Evolutionary conservation across 495 filamentous ascomycete species (phyloP), one percentile per base, ranked within the genome.

Genomic region (Hypoxylon fragiforme): DNA sequence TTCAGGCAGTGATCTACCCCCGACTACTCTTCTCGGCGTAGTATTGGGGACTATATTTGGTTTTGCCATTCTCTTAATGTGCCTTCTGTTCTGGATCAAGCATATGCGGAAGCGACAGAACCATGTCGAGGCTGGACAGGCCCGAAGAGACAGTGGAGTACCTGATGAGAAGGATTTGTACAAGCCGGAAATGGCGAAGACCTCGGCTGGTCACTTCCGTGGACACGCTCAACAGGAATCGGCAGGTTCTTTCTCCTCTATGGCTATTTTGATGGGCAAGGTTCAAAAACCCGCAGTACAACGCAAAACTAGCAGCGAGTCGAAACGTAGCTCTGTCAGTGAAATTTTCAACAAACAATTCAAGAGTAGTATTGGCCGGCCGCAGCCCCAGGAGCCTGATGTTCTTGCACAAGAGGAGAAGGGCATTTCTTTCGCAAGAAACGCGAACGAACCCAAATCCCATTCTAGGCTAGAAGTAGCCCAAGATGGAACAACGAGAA

Each of bases 31-130:
- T 24, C 79, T 98, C 1, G 91, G 88, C 39, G 87, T 86, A 31
- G 86, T 87, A 1, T 78, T 98, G 0, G 91, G 92, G 3, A 82
- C 84, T 12, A 80, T 96, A 16, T 78, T 90, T 45, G 91, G 87
- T 1, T 68, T 87, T 39, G 85, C 82, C 12, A 68, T 86, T 1
- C 66, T 97, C 7, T 70, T 97, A n/a, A 73, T 86, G 8, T 47
- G 85, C 7, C 55, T 89, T 3, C 77, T 96, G 12, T 72, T 91
- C 39, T 74, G 87, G 20, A 70, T 98, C 8, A 80, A 83, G 60
- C 85, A 83, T 50, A 74, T 78, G 45, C 70, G 59, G 59, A 75
- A 66, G 55, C 61, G 65, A 46, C 77, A 80, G 54, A 66, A 64
- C 5, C 70, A 75, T 54, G 8, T 63, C 11, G 79, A 81, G 36